These are phyloP conservation scores for Psilocybe cubensis DNA, from an alignment of 768 basidiomycete species.

Conservation along the genomic window DNA sequence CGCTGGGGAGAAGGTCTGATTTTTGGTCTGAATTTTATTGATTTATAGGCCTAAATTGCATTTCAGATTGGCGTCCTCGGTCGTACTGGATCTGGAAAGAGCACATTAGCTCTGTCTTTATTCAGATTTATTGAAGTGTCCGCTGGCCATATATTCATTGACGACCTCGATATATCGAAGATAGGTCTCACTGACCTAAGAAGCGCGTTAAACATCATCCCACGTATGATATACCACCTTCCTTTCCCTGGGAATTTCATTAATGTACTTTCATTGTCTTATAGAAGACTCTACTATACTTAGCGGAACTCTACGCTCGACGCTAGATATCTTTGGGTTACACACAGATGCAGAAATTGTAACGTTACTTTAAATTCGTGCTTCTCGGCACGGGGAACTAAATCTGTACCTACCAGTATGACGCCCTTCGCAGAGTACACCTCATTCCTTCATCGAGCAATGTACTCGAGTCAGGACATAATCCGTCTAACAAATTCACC, in stretches of 20 bases:
- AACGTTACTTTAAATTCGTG: slow-evolving; percentile 28
- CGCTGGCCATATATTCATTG: slow-evolving; percentile 69
- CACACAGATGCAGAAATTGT: slow-evolving; percentile 82
- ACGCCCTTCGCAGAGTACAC: slow-evolving; percentile 83
- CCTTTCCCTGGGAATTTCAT: too few relatives aligned
- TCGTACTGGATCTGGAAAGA: slow-evolving; percentile 77
- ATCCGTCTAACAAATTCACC: slow-evolving; percentile 79
- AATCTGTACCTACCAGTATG: slow-evolving; percentile 53
- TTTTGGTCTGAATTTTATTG: not conserved
- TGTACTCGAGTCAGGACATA: slow-evolving; percentile 46
- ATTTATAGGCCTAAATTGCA: not conserved
- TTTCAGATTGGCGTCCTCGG: slow-evolving; percentile 68
- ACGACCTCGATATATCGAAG: slow-evolving; percentile 72
- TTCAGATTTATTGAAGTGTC: slow-evolving; percentile 85
- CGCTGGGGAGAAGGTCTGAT: not conserved
- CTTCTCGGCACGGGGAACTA: too few relatives aligned
- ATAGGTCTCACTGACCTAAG: slow-evolving; percentile 81
- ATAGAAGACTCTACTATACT: slow-evolving; percentile 83
- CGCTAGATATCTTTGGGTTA: slow-evolving; percentile 83
- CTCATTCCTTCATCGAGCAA: slow-evolving; percentile 67
- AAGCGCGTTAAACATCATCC: slow-evolving; percentile 76
- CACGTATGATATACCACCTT: slow-evolving; percentile 37
- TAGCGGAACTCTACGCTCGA: slow-evolving; percentile 77
- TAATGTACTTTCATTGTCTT: too few relatives aligned
- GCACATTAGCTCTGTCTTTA: slow-evolving; percentile 81